Percentiles rank a stretch among this genome's conserved stretches.
Evolutionary conservation across 164 flowering plant genomes (phyloP).

Genomic region (Chimonanthus salicifolius): DNA sequence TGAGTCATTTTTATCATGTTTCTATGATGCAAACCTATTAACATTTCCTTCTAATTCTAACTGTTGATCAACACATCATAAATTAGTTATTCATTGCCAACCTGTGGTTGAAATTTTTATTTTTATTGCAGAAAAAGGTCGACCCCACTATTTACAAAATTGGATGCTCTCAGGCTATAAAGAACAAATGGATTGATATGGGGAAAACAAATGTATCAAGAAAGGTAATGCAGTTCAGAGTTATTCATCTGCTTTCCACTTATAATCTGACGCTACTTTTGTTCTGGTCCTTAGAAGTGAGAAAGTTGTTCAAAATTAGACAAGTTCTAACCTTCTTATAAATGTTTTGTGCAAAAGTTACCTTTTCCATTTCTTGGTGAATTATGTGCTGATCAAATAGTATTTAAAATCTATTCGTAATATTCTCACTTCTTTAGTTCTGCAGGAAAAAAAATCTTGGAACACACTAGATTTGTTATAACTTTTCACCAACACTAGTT

Average conservation of each 20-base stretch:
- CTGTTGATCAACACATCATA: background rate
- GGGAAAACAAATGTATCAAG: conserved; percentile 56
- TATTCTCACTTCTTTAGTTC: too few relatives aligned
- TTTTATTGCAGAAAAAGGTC: conserved; percentile 60
- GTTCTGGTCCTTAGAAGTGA: background rate
- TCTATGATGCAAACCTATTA: too few relatives aligned
- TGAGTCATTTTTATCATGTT: too few relatives aligned
- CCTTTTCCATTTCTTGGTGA: background rate
- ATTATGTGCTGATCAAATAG: too few relatives aligned
- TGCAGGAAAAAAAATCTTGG: too few relatives aligned
- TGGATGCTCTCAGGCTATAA: conserved; percentile 63
- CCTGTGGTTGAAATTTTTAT: conserved; percentile 2
- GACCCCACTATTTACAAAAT: conserved; percentile 52
- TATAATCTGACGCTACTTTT: background rate
- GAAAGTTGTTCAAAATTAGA: background rate
- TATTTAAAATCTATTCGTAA: too few relatives aligned
- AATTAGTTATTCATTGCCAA: background rate
- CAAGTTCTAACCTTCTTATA: background rate
- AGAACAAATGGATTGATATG: conserved; percentile 87
- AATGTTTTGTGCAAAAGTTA: background rate
- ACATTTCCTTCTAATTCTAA: background rate
- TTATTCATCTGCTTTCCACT: background rate
- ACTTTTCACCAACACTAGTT: too few relatives aligned
- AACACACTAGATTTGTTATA: too few relatives aligned
- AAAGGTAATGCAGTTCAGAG: conserved; percentile 43